Evolutionary conservation across 2,329 filamentous ascomycete species (phyloP), one percentile per base, ranked within the genome.

Genomic region (Pseudocercospora fijiensis): DNA sequence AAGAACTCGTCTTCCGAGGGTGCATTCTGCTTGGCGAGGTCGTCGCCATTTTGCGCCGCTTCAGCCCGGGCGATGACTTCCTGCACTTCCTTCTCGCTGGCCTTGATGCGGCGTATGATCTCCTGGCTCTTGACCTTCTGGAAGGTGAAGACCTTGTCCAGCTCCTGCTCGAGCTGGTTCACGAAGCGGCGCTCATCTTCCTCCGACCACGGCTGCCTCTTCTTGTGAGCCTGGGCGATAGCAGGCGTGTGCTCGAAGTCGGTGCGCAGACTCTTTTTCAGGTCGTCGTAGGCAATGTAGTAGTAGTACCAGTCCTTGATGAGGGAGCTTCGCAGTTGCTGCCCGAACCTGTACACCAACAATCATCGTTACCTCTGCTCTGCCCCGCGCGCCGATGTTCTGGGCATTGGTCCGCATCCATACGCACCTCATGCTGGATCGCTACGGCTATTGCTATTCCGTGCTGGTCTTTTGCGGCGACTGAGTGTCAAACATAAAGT

Each of bases 241-340:
- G 76, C 81, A 47, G 78, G 83, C 61, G 78, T 76, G 64, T 77
- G 80, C 65, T 87, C 86, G 69, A 84, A 90, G 64, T 88, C 85
- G 64, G 85, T 87, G 80, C 94, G 95, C 66, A 99, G 87, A 69
- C 92, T 88, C 70, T 85, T 84, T 81, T 99, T 99, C 57, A 99
- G 86, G 69, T 89, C 91, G 77, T 97, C 93, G 81, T 99, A 99
- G 80, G 92, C 90, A 80, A 99, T 97, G 81, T 99, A 99, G 83
- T 96, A 92, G 88, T 93, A 96, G 78, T 93, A 89, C 82, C 96
- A 99, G 81, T 98, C 93, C 83, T 91, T 92, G 79, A 98, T 96
- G 75, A 96, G 86, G 76, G 93, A 97, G 74, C 92, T 94, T 69
- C 92, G 92, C 74, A 99, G 88, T 84, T 99, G 93, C 80, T 97